Conservation (phyloP, 352 stramenopile genomes). For the Phytophthora syringae region DNA sequence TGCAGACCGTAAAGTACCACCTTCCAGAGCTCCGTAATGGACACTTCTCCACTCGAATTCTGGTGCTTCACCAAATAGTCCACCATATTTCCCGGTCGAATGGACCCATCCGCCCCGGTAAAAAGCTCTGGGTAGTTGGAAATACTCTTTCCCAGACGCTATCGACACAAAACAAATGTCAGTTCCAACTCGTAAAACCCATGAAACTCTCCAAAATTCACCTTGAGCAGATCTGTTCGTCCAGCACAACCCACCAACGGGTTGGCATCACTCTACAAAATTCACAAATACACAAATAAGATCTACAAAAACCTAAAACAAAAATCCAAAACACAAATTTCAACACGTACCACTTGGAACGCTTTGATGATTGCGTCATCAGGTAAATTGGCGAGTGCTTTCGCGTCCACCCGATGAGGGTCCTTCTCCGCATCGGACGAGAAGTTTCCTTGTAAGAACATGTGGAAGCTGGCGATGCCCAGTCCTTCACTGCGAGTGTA, state of each 20-base stretch:
- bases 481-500: constrained; percentile 82
- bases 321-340: background rate
- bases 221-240: constrained; percentile 76
- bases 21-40: constrained; percentile 77
- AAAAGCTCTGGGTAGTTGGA: constrained; percentile 83
- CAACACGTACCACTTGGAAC: constrained; percentile 78
- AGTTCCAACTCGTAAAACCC: background rate
- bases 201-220: constrained; percentile 8
- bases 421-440: constrained; percentile 48
- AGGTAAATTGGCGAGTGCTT: constrained; percentile 57
- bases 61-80: constrained; percentile 76
- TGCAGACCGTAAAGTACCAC: constrained; percentile 83
- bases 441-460: constrained; percentile 80
- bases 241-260: constrained; percentile 81
- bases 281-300: background rate
- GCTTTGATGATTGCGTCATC: constrained; percentile 71
- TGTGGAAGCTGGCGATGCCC: constrained; percentile 86
- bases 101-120: constrained; percentile 42
- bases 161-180: constrained; percentile 6
- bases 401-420: constrained; percentile 67
- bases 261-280: constrained; percentile 53
- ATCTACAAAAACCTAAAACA: background rate
- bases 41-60: constrained; percentile 59
- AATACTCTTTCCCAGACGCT: constrained; percentile 75
- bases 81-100: constrained; percentile 80